phyloP scores from a whole-genome alignment of 2,329 filamentous ascomycete genomes.

The Cercospora beticola region DNA sequence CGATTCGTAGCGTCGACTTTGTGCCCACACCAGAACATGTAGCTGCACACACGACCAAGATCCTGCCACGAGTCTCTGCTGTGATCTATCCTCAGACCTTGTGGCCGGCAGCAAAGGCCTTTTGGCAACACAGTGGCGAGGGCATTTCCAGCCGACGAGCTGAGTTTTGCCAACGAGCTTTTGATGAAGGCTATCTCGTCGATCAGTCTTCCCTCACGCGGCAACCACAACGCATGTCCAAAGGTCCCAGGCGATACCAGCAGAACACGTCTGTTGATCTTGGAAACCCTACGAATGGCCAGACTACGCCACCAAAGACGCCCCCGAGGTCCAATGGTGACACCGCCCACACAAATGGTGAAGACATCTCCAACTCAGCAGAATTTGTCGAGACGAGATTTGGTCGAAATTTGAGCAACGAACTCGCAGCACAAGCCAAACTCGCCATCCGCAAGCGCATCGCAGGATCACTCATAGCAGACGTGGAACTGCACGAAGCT shows the following conservation, averaged over 20 bases:
- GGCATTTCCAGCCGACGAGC: conserved; percentile 87
- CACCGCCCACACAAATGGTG: conserved; percentile 26
- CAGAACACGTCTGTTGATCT: conserved; percentile 56
- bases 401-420: conserved; percentile 81
- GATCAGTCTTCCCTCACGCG: conserved; percentile 45
- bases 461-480: conserved; percentile 74
- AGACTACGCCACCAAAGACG: conserved; percentile 19
- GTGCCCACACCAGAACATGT: conserved; percentile 58
- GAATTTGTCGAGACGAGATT: conserved; percentile 92
- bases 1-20: conserved; percentile 61
- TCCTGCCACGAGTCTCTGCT: conserved; percentile 47
- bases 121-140: conserved; percentile 96
- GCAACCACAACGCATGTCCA: conserved; percentile 48
- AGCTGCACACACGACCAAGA: conserved; percentile 40
- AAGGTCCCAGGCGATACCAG: conserved; percentile 80
- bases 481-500: conserved; percentile 65
- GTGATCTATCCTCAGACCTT: conserved; percentile 69
- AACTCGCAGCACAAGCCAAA: conserved; percentile 77
- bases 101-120: conserved; percentile 78
- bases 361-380: conserved; percentile 63
- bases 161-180: conserved; percentile 79
- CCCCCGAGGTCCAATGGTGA: conserved; percentile 13
- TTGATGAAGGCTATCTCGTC: conserved; percentile 67
- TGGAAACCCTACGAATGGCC: conserved; percentile 21
- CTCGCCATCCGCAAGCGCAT: conserved; percentile 84